These are phyloP conservation scores for Odontarrhena argentea DNA, from an alignment of 345 rosid genomes.

Conservation along the genomic window DNA sequence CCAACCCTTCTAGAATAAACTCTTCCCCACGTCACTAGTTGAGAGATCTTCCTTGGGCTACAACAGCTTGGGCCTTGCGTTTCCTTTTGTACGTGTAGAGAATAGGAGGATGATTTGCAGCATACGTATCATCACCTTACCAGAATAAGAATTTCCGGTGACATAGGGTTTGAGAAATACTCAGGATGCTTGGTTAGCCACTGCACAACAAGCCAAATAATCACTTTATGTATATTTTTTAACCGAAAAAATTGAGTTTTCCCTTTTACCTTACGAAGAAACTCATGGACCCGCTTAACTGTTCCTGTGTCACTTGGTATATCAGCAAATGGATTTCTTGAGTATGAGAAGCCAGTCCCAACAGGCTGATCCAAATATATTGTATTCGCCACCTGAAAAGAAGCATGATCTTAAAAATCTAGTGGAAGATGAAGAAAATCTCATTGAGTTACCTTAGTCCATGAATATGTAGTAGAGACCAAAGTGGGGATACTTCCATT, in stretches of 20 bases:
- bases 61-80: too few species aligned
- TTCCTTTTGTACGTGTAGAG: too few species aligned
- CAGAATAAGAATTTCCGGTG: slow-evolving; percentile 34
- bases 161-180: slow-evolving; percentile 33
- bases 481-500: slow-evolving; percentile 64
- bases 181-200: slow-evolving; percentile 36
- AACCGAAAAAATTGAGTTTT: slow-evolving; percentile 16
- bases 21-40: too few species aligned
- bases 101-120: too few species aligned
- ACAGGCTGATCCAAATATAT: slow-evolving; percentile 69
- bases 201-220: slow-evolving; percentile 19
- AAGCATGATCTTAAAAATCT: slow-evolving; percentile 38
- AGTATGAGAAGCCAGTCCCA: slow-evolving; percentile 72
- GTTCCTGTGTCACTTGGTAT: slow-evolving; percentile 51
- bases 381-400: slow-evolving; percentile 56
- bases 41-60: too few species aligned
- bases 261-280: slow-evolving; percentile 49
- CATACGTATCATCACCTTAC: slow-evolving; percentile 24
- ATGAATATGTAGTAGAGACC: slow-evolving; percentile 58
- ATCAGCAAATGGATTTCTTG: slow-evolving; percentile 43
- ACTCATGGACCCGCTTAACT: slow-evolving; percentile 46
- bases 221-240: background rate
- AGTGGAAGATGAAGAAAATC: slow-evolving; percentile 52
- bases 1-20: too few species aligned
- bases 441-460: slow-evolving; percentile 58